These are phyloP conservation scores for Naganishia friedmannii DNA, from an alignment of 768 basidiomycete genomes.

Conservation along the genomic window DNA sequence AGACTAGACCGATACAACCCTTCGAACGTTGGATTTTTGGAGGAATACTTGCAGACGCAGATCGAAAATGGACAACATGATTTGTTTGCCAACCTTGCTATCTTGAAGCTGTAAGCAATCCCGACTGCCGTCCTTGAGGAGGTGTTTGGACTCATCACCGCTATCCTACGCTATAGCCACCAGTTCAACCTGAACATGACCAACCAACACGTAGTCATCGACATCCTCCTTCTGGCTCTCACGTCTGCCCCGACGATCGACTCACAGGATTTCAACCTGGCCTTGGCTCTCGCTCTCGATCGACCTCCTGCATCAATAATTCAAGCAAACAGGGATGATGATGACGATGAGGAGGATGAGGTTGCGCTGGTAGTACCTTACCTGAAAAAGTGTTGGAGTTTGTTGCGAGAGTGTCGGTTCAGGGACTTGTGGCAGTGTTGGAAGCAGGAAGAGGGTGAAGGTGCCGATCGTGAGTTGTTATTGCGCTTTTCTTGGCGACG, in stretches of 20 bases:
- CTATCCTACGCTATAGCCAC: constrained; percentile 50
- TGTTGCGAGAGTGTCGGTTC: constrained; percentile 32
- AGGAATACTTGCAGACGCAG: constrained; percentile 95
- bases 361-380: constrained; percentile 23
- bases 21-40: constrained; percentile 83
- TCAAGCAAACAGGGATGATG: constrained; percentile 22
- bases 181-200: constrained; percentile 93
- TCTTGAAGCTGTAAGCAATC: constrained; percentile 71
- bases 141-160: constrained; percentile 22
- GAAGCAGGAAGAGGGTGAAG: constrained; percentile 30
- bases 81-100: constrained; percentile 88
- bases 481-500: neutral
- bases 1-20: constrained; percentile 90
- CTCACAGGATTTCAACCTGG: constrained; percentile 86
- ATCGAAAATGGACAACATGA: constrained; percentile 88
- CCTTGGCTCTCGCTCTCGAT: constrained; percentile 65
- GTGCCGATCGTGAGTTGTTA: constrained; percentile 29
- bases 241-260: constrained; percentile 64
- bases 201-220: constrained; percentile 87
- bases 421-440: constrained; percentile 32
- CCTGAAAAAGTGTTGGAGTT: constrained; percentile 24
- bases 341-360: constrained; percentile 32
- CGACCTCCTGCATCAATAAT: constrained; percentile 30
- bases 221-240: constrained; percentile 89
- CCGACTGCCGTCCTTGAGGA: neutral